These are phyloP conservation scores for Colletotrichum chrysophilum DNA, from an alignment of 2,329 filamentous ascomycete species.

Conservation along the genomic window DNA sequence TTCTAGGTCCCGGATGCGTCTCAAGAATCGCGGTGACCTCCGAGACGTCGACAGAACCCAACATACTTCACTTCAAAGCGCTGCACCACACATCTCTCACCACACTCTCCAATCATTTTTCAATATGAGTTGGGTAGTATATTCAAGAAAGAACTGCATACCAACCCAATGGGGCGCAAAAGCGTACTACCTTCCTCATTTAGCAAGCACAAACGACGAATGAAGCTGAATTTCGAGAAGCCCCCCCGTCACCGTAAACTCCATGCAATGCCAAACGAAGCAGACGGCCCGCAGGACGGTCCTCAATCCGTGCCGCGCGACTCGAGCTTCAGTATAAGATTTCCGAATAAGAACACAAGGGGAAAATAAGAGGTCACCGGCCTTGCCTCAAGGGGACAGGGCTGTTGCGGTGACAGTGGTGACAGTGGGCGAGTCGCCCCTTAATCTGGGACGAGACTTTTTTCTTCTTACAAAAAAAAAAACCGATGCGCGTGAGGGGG, in stretches of 20 bases:
- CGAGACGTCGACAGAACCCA: too few species aligned
- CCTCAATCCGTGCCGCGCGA: neutral
- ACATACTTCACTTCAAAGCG: too few species aligned
- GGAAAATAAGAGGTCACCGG: neutral
- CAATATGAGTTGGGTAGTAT: neutral
- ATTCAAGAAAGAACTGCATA: neutral
- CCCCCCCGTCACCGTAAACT: conserved; percentile 2
- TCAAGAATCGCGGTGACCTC: too few species aligned
- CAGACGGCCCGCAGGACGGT: neutral
- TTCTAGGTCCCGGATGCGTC: too few species aligned
- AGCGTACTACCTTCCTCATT: neutral
- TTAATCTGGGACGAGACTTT: neutral
- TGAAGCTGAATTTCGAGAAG: neutral
- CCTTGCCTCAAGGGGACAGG: too few species aligned
- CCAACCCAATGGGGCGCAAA: neutral
- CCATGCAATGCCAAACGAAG: conserved; percentile 16
- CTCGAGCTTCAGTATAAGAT: neutral
- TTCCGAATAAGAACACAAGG: neutral
- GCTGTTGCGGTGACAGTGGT: too few species aligned
- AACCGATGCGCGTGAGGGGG: neutral
- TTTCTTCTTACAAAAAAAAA: neutral
- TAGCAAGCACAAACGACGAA: neutral
- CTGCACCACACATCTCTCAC: neutral
- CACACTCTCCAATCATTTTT: neutral
- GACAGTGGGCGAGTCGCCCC: neutral